Evolutionary conservation across 192 early-diverging fungal genomes (phyloP).

Genomic region (Rhizoclosmatium globosum): DNA sequence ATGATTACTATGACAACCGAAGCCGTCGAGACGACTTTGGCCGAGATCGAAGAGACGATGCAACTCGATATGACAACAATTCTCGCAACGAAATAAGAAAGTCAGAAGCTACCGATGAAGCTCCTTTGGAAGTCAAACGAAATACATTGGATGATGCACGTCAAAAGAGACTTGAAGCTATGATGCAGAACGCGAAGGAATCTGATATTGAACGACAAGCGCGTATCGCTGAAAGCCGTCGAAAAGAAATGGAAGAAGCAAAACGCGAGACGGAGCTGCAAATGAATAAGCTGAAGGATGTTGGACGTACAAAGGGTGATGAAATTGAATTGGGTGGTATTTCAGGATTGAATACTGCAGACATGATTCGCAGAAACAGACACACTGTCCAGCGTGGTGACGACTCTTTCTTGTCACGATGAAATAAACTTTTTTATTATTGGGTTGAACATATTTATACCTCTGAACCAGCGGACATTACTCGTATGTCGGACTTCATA

Average conservation of each 20-base stretch:
- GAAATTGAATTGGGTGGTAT: slow-evolving; percentile 45
- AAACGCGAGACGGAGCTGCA: slow-evolving; percentile 36
- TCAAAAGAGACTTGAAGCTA: slow-evolving; percentile 40
- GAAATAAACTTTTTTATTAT: neutral
- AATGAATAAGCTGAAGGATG: slow-evolving; percentile 31
- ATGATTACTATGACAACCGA: neutral
- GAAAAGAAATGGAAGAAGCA: slow-evolving; percentile 43
- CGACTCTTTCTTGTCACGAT: neutral
- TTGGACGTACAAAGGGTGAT: slow-evolving; percentile 9
- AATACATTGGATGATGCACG: slow-evolving; percentile 37
- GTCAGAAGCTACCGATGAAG: neutral
- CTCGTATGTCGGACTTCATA: no score
- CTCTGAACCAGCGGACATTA: no score
- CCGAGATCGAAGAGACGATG: neutral
- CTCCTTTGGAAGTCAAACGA: neutral
- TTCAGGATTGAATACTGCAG: slow-evolving; percentile 41
- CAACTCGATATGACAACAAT: neutral
- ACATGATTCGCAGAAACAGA: slow-evolving; percentile 53
- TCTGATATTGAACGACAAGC: slow-evolving; percentile 37
- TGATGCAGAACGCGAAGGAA: slow-evolving; percentile 47
- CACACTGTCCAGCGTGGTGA: slow-evolving; percentile 47
- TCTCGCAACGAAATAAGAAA: neutral
- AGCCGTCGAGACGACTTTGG: neutral
- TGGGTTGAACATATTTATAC: no score
- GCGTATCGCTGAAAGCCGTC: slow-evolving; percentile 37